Evolutionary conservation across 2,329 filamentous ascomycete genomes (phyloP), one percentile per base, ranked within the genome.

Genomic region (Penicillium sp.): DNA sequence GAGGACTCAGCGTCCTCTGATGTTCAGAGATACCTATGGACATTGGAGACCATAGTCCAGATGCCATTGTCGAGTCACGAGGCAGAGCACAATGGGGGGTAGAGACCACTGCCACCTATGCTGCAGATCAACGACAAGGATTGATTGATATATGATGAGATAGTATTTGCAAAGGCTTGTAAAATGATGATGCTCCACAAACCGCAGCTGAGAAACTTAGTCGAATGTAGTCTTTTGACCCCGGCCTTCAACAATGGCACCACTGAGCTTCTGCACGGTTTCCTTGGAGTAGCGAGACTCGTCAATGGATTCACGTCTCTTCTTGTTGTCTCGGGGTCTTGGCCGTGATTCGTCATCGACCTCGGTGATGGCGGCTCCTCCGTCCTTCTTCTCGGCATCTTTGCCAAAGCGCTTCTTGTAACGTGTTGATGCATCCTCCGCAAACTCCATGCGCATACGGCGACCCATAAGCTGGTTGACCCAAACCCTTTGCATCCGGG

Each of bases 341-440:
- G 55, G 58, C 53, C 57, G 62, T 44, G 59, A 57, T 40, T 61
- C 57, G 46, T 60, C 60, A 29, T 54, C 59, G 27, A 57, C 56
- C 46, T 64, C 57, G 25, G 46, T 52, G 27, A 55, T 60, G 13
- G 48, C 53, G 22, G 57, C 44, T 19, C 57, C 43, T 19, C 57
- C 49, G 6, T 59, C 54, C 52, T 62, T 64, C 55, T 61, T 65
- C 58, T 73, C 77, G 28, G 78, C 80, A 34, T 85, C 85, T 69
- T 91, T 92, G 56, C 89, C 87, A 65, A 87, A 97, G 1, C 93
- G 83, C 78, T 97, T 99, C 76, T 92, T 92, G 72, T 99, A 99
- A 50, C 93, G 78, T 29, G 83, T 82, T 60, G 89, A 84, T 50
- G 91, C 83, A 69, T 97, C 93, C 73, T 99, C 93, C 16, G 93